A percentile compares a stretch with the other conserved stretches of the same genome.
Evolutionary conservation across 2,329 filamentous ascomycete species (phyloP).

Genomic region (Pseudocercospora fuligena): DNA sequence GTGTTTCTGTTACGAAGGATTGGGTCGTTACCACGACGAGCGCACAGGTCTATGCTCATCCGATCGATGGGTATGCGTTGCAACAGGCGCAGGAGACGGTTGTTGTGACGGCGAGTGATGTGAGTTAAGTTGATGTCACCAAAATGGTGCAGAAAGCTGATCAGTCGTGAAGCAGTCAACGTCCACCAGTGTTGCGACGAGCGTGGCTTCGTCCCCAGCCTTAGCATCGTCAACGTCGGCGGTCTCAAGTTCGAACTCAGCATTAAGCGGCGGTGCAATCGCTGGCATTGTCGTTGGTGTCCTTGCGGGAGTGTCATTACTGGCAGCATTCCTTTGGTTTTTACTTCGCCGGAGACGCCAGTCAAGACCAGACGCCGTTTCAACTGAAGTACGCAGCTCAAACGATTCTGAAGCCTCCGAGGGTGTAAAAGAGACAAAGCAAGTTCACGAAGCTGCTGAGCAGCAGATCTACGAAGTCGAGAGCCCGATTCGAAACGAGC

Average conservation of each 20-base stretch:
- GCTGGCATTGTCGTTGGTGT: slow-evolving; percentile 19
- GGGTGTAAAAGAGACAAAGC: background rate
- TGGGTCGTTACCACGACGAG: slow-evolving; percentile 13
- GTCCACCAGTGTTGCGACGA: too few species aligned
- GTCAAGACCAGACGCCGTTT: background rate
- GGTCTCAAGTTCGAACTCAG: background rate
- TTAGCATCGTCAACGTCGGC: background rate
- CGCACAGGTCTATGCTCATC: slow-evolving; percentile 23
- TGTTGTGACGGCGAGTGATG: slow-evolving; percentile 5
- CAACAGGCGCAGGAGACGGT: slow-evolving; percentile 16
- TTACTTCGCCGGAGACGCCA: slow-evolving; percentile 6
- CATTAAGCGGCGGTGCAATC: slow-evolving; percentile 14
- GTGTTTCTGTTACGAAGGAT: slow-evolving; percentile 14
- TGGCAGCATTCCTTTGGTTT: slow-evolving; percentile 14
- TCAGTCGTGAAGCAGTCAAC: background rate
- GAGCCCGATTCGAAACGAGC: background rate
- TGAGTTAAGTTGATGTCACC: background rate
- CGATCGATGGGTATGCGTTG: slow-evolving; percentile 25
- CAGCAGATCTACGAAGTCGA: background rate
- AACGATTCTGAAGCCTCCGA: background rate
- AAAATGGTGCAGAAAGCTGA: background rate
- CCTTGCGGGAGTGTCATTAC: slow-evolving; percentile 8
- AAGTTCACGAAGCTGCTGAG: background rate
- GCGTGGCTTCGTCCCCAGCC: too few species aligned
- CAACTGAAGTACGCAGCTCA: background rate